Percentiles rank a stretch among this genome's conserved stretches.
phyloP scores from a whole-genome alignment of 495 filamentous ascomycete species.

The Xanthoparmelia taractica region DNA sequence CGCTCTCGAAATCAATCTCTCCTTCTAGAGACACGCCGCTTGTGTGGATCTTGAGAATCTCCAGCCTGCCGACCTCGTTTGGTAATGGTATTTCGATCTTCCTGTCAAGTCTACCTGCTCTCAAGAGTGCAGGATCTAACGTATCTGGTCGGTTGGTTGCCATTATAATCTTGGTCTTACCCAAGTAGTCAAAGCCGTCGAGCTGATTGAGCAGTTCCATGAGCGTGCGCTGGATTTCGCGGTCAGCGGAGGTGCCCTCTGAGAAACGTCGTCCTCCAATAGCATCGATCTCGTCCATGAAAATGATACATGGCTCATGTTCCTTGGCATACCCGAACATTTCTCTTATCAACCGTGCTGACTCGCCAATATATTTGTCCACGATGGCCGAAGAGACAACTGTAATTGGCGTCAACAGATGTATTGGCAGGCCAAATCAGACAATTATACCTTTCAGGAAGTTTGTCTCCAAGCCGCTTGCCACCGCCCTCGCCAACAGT shows the following conservation, averaged over 20 bases:
- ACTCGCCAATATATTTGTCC: slow-evolving; percentile 99
- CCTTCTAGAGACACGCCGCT: slow-evolving; percentile 79
- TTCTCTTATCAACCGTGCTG: slow-evolving; percentile 91
- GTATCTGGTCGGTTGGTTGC: slow-evolving; percentile 98
- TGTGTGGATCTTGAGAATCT: slow-evolving; percentile 98
- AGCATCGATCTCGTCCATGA: slow-evolving; percentile 99
- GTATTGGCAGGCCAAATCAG: background rate
- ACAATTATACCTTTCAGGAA: slow-evolving; percentile 76
- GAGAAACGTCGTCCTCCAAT: slow-evolving; percentile 96
- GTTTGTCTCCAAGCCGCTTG: slow-evolving; percentile 95
- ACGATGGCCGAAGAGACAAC: slow-evolving; percentile 99
- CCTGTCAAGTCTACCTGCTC: slow-evolving; percentile 88
- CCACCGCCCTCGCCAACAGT: slow-evolving; percentile 86
- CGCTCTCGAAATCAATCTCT: slow-evolving; percentile 97
- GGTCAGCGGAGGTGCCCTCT: slow-evolving; percentile 96
- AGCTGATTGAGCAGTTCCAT: slow-evolving; percentile 99
- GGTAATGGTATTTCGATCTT: slow-evolving; percentile 99
- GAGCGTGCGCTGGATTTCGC: slow-evolving; percentile 96
- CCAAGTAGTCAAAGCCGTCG: slow-evolving; percentile 98
- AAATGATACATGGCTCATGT: slow-evolving; percentile 99
- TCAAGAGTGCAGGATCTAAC: slow-evolving; percentile 85
- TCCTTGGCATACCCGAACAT: slow-evolving; percentile 99
- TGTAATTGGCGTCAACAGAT: slow-evolving; percentile 34
- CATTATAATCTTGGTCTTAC: slow-evolving; percentile 99
- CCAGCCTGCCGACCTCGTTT: slow-evolving; percentile 95